These are phyloP conservation scores for Microbotryum scabiosae DNA, from an alignment of 1,284 basidiomycete genomes.

Conservation along the genomic window DNA sequence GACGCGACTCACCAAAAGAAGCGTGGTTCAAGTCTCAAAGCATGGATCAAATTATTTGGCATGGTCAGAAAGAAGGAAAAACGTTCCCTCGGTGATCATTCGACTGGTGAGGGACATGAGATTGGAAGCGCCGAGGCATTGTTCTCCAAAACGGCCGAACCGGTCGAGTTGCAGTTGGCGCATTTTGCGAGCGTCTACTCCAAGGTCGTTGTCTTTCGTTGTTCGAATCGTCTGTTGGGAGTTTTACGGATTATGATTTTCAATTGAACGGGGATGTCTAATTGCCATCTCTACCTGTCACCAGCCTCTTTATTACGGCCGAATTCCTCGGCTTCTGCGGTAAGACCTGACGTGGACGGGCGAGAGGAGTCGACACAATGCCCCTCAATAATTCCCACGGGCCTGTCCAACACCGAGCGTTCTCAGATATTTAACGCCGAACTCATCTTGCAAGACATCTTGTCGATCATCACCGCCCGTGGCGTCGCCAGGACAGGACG, in stretches of 20 bases:
- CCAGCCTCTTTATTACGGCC: neutral
- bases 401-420: neutral
- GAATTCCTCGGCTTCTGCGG: slow-evolving; percentile 1
- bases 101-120: neutral
- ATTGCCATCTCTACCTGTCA: neutral
- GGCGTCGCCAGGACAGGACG: neutral
- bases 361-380: too few species aligned
- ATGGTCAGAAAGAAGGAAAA: neutral
- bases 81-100: neutral
- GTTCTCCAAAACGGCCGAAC: neutral
- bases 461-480: neutral
- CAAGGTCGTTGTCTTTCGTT: slow-evolving; percentile 5
- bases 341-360: neutral
- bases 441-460: neutral
- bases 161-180: neutral
- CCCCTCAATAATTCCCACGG: too few species aligned
- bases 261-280: too few species aligned
- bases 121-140: neutral
- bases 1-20: neutral
- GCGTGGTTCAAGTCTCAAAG: neutral
- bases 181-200: slow-evolving; percentile 2
- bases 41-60: neutral
- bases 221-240: neutral
- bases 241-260: neutral
- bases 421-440: neutral